Base-by-base conservation (phyloP, 1,284 basidiomycete genomes). In the Leccinum angustisporum region DNA sequence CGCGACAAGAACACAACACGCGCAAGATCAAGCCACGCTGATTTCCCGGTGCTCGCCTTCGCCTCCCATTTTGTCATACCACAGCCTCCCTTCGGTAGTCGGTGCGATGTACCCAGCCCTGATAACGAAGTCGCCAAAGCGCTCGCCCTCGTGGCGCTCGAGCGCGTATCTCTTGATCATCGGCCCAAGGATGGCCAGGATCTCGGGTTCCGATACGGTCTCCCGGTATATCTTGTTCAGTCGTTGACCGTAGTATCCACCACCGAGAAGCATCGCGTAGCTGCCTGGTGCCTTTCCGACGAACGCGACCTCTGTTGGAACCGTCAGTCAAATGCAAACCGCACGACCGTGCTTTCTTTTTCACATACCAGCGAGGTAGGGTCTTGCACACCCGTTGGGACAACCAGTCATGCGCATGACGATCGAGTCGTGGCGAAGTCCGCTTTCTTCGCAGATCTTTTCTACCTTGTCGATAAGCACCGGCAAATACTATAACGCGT, bases 401-500 rank as follows among this genome's bases (percentile, higher is more conserved):
- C 95, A 97, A 48, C 95, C 94, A 16, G 94, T 96, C 97, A 98
- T 98, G 62, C 97, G 87, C 94, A 98, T 97, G 61, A 97, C 88
- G 67, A 98, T 96, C 2, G 93, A 90, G 75, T 98, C 95, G 73
- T 95, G 91, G 59, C 94, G 85, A 54, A 99, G 81, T 30, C 97
- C 97, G 68, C 89, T 91, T 73, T 95, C 91, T 74, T 98, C 95
- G 72, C 94, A 94, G 34, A 98, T 91, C 77, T 88, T 87, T 80
- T 99, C 97, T 30, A 99, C 90, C 80, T 98, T 98, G 80, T 94
- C 92, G 66, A 98, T 84, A 54, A 99, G 87, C 27, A 97, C 70
- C 9, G 97, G 97, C n/a, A 99, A 82, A 77, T 98, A 98, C 86
- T 93, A 66, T 61, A 54, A 52, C 18, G 11, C n/a, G 3, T 48